phyloP scores from a whole-genome alignment of 2,329 filamentous ascomycete genomes.

The Didymella pinodella region DNA sequence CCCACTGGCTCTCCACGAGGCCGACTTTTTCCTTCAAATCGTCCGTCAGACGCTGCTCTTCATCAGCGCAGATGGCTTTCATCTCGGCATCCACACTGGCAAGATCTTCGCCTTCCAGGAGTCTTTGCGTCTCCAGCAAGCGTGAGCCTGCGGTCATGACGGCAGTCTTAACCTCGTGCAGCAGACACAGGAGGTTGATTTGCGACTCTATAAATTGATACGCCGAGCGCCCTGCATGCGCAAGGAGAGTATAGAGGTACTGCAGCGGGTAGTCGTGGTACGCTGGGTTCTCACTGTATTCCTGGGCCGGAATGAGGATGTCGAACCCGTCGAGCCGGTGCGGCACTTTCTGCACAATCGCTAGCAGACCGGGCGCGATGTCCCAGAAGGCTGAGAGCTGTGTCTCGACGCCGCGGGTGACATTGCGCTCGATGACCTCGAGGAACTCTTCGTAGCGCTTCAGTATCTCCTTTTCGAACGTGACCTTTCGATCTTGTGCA shows the following conservation, averaged over 20 bases:
- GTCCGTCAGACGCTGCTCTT: slow-evolving; percentile 76
- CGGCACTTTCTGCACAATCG: slow-evolving; percentile 82
- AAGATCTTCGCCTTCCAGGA: slow-evolving; percentile 50
- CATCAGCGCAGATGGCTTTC: slow-evolving; percentile 67
- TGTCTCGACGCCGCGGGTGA: slow-evolving; percentile 85
- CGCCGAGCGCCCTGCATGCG: slow-evolving; percentile 88
- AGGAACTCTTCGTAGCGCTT: slow-evolving; percentile 79
- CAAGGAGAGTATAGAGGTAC: slow-evolving; percentile 85
- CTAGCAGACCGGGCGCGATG: slow-evolving; percentile 82
- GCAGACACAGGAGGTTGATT: slow-evolving; percentile 85
- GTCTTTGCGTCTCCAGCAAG: slow-evolving; percentile 70
- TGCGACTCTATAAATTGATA: slow-evolving; percentile 98
- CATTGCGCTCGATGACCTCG: slow-evolving; percentile 81
- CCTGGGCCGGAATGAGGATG: slow-evolving; percentile 77
- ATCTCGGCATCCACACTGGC: slow-evolving; percentile 57
- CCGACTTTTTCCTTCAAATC: slow-evolving; percentile 94
- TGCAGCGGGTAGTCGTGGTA: slow-evolving; percentile 85
- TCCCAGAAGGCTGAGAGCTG: slow-evolving; percentile 98
- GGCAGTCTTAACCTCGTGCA: slow-evolving; percentile 88
- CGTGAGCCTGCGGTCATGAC: slow-evolving; percentile 74
- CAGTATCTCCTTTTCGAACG: slow-evolving; percentile 75
- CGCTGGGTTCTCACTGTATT: slow-evolving; percentile 84
- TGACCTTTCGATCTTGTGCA: slow-evolving; percentile 72
- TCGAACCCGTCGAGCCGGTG: slow-evolving; percentile 66
- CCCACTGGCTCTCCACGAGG: slow-evolving; percentile 90